These are phyloP conservation scores for Dentipellis sp. DNA, from an alignment of 768 basidiomycete genomes.

Conservation along the genomic window DNA sequence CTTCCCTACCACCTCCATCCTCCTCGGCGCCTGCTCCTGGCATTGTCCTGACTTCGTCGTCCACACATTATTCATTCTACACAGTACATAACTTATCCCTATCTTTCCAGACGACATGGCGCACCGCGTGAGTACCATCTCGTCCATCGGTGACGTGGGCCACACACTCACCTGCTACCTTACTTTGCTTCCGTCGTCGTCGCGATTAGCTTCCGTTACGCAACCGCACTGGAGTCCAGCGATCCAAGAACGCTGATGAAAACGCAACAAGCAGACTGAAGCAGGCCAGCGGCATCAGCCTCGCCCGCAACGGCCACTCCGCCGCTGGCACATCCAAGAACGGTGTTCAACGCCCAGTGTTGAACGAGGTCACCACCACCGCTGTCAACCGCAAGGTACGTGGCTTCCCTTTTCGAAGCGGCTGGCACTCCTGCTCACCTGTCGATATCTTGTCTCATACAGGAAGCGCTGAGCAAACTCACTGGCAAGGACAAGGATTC, in stretches of 20 bases:
- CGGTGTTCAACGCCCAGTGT: slow-evolving; percentile 52
- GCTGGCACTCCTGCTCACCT: background rate
- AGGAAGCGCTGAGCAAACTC: slow-evolving; percentile 4
- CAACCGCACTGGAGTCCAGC: slow-evolving; percentile 51
- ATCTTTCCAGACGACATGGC: slow-evolving; percentile 1
- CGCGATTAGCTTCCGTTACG: slow-evolving; percentile 52
- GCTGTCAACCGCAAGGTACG: slow-evolving; percentile 70
- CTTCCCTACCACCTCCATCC: background rate
- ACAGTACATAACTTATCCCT: background rate
- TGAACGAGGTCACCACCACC: slow-evolving; percentile 74
- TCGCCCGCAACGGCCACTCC: slow-evolving; percentile 30
- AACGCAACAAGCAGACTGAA: slow-evolving; percentile 65
- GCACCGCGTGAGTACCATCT: slow-evolving; percentile 9
- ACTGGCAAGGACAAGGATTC: slow-evolving; percentile 35
- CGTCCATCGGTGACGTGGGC: background rate
- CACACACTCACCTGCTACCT: slow-evolving; percentile 10
- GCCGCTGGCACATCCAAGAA: slow-evolving; percentile 37
- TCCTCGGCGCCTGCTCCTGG: background rate
- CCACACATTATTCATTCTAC: background rate
- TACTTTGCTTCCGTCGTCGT: slow-evolving; percentile 2
- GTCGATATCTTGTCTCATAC: background rate
- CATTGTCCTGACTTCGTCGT: background rate
- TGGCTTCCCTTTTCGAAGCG: slow-evolving; percentile 3
- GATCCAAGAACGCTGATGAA: slow-evolving; percentile 64
- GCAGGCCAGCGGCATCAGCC: slow-evolving; percentile 42